Evolutionary conservation across 2,329 filamentous ascomycete genomes (phyloP), one percentile per base, ranked within the genome.

Genomic region (Venturiaceae sp.): DNA sequence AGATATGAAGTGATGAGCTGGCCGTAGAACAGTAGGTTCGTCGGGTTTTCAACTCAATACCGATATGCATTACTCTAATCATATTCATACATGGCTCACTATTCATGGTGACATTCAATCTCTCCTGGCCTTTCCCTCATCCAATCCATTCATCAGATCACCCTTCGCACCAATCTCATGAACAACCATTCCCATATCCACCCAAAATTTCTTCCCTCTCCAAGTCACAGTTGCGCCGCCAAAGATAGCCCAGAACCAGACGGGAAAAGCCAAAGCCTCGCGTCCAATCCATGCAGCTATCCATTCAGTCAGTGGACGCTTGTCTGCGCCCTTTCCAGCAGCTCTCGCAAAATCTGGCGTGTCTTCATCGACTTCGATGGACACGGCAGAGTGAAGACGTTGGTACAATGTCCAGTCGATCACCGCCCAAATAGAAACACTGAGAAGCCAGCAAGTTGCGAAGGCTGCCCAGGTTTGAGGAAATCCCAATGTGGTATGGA

Each of bases 201-300:
- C 92, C 65, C 82, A 83, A 69, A 97, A 97, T 30, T 77, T 81
- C 66, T 85, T 86, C 0, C 92, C 92, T 58, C 94, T 79, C 95
- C 94, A 99, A 56, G 83, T 83, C 0, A 99, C 90, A 0, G 85
- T 92, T 1, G 87, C 84, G 0, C 94, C 94, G n/a, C 92, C 86
- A 64, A 90, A 83, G 21, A 96, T 88, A 0, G 94, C 94, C 83
- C 87, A 91, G 0, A 83, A 75, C 94, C 94, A 99, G 60, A 99
- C 87, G 0, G 92, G 92, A 50, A 96, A 76, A 0, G 94, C 92
- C 8, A 96, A 77, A 0, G 83, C 63, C 72, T 99, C 94, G 33
- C 94, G 80, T 0, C 88, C 90, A 0, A 95, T 65, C 94, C 95
- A 99, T 0, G 92, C 88, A 5, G 80, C 69, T 3, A 94, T 67